Percentiles rank a stretch among this genome's conserved stretches.
These are phyloP conservation scores for Marchantia polymorpha DNA, from an alignment of 225 moss, liverwort and hornwort species.

Conservation along the genomic window DNA sequence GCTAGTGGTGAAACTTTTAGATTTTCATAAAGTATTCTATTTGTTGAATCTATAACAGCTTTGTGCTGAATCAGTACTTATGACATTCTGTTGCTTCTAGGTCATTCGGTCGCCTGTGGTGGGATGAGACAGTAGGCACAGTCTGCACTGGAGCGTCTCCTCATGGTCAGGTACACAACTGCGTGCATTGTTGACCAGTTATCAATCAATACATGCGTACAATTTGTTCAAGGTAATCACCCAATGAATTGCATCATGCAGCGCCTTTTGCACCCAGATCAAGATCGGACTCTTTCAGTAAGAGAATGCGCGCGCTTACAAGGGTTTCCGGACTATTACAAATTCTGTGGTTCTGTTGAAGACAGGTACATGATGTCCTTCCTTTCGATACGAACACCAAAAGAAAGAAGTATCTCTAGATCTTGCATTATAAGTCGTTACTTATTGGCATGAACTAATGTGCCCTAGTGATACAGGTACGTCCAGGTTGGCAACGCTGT, in stretches of 20 bases:
- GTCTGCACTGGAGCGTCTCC: constrained; percentile 69
- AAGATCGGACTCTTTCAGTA: constrained; percentile 64
- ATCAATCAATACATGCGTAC: not conserved
- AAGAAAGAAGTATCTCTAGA: not conserved
- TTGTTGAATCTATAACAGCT: too few species aligned
- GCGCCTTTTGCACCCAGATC: constrained; percentile 69
- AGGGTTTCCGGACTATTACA: constrained; percentile 74
- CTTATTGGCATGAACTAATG: not conserved
- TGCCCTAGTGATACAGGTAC: constrained; percentile 36
- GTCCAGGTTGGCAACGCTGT: constrained; percentile 75
- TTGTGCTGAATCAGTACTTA: too few species aligned
- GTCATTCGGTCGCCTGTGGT: constrained; percentile 74
- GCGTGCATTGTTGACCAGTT: too few species aligned
- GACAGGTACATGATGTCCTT: constrained; percentile 38
- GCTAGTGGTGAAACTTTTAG: too few species aligned
- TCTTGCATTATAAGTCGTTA: not conserved
- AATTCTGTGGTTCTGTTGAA: constrained; percentile 61
- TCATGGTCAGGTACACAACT: not conserved
- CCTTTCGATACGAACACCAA: not conserved
- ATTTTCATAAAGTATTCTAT: too few species aligned
- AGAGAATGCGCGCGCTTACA: constrained; percentile 72
- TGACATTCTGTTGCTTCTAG: constrained; percentile 24
- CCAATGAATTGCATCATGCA: constrained; percentile 26
- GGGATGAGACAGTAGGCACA: constrained; percentile 73
- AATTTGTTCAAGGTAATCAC: not conserved